Conservation (phyloP, 2,329 filamentous ascomycete genomes). For the Fonsecaea monophora region DNA sequence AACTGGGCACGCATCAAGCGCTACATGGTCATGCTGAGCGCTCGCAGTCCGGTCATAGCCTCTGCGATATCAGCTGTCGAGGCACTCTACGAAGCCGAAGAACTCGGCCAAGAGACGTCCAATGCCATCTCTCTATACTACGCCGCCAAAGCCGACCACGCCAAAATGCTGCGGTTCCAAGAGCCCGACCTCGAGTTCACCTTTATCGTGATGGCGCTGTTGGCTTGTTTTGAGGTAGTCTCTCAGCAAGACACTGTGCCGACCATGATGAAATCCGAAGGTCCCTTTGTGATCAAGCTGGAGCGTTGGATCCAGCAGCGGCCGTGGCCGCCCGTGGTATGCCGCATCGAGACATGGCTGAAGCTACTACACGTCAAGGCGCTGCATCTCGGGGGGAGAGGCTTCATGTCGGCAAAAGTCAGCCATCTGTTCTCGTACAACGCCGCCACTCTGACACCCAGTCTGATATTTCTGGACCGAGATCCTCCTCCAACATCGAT, state of each 20-base stretch:
- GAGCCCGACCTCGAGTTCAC: conserved; percentile 15
- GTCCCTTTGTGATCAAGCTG: conserved; percentile 17
- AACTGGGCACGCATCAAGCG: conserved; percentile 24
- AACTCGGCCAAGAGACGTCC: conserved; percentile 14
- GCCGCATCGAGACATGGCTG: conserved; percentile 24
- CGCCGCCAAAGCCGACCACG: conserved; percentile 22
- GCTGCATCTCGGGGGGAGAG: conserved; percentile 26
- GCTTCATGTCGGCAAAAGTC: conserved; percentile 23
- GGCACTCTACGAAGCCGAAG: conserved; percentile 19
- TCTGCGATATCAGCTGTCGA: conserved; percentile 20
- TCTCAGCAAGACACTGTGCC: conserved; percentile 29
- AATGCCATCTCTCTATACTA: conserved; percentile 23
- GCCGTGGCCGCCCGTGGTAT: conserved; percentile 23
- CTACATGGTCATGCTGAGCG: conserved; percentile 15
- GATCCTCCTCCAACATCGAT: not conserved
- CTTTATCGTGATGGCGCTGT: conserved; percentile 19
- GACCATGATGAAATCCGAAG: conserved; percentile 19
- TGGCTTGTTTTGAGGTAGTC: conserved; percentile 28
- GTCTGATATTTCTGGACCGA: conserved; percentile 13
- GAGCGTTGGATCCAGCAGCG: conserved; percentile 19
- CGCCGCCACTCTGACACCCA: not conserved
- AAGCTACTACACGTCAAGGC: conserved; percentile 22
- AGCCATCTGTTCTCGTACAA: conserved; percentile 16
- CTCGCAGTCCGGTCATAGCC: conserved; percentile 8
- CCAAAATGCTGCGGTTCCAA: conserved; percentile 8